Base-by-base conservation (phyloP, 176 grass and related monocot genomes). In the Microstegium vimineum region DNA sequence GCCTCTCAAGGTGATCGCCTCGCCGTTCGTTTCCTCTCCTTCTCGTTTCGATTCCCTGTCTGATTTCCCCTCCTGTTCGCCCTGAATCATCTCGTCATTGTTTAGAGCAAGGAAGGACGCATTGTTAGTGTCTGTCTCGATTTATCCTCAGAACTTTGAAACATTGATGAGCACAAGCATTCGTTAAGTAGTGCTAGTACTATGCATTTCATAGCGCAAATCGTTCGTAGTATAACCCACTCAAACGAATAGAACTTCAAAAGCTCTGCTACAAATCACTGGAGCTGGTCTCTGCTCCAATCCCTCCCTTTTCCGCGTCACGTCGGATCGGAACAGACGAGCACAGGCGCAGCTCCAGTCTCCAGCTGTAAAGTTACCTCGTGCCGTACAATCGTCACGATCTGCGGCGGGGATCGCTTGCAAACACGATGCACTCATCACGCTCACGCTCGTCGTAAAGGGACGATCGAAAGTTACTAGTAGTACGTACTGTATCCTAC, bases 1-100 rank as follows among this genome's bases (percentile, higher is more conserved):
- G 66, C 89, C 91, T 62, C 86, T 98, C 54, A 98, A 98, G 92
- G 95, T 97, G 86, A 47, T 36, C 47, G 23, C 78, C 74, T 66
- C 15, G 33, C n/a, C 26, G 71, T 17, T 46, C 68, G 36, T 70
- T 47, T 32, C 57, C 23, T 2, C 11, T 87, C 23, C 25, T 15
- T 45, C 4, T 62, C 33, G 64, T 32, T 52, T 76, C 69, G 46
- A 51, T 51, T 51, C 46, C 1, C 18, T 7, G 46, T 51, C 69
- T 45, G n/a, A 3, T 72, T 1, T 13, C n/a, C n/a, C n/a, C n/a
- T 8, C 56, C 9, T 47, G 13, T 62, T 54, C 22, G 18, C 80
- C 6, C 12, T 63, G 54, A 71, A 72, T 74, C 17, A 40, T 64
- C 22, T 8, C 46, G 35, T 37, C 60, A 41, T 45, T 59, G 10